Evolutionary conservation across 371 early-diverging fungal genomes (phyloP).

Genomic region (Rhizomucor miehei): DNA sequence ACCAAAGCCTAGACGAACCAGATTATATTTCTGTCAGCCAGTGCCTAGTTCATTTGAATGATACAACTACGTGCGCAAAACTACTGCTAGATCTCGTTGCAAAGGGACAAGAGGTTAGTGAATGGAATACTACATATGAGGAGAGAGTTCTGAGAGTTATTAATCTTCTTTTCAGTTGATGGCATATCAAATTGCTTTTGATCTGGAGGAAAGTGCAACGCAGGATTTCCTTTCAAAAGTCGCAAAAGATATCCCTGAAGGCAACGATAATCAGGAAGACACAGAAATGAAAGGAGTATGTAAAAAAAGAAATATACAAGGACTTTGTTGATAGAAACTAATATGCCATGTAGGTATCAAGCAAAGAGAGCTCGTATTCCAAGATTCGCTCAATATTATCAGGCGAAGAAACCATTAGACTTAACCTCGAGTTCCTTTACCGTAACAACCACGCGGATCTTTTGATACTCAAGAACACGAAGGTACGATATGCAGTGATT

Average conservation of each 20-base stretch:
- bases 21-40: conserved; percentile 91
- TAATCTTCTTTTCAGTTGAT: conserved; percentile 48
- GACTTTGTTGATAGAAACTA: not conserved
- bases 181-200: conserved; percentile 97
- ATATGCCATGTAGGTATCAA: not conserved
- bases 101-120: conserved; percentile 51
- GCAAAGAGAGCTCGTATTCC: conserved; percentile 16
- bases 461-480: conserved; percentile 89
- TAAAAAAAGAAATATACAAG: not conserved
- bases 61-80: conserved; percentile 67
- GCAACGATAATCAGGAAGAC: conserved; percentile 22
- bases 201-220: conserved; percentile 91
- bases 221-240: conserved; percentile 89
- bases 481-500: no score
- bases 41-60: conserved; percentile 89
- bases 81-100: conserved; percentile 66
- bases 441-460: conserved; percentile 95
- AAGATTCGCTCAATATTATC: conserved; percentile 79
- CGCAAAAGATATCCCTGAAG: conserved; percentile 51
- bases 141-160: not conserved
- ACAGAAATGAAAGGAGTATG: conserved; percentile 47
- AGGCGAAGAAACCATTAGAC: conserved; percentile 85
- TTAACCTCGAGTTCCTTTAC: conserved; percentile 91
- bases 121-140: not conserved
- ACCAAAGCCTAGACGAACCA: conserved; percentile 73